Percentiles rank a stretch among this genome's conserved stretches.
These are phyloP conservation scores for Cytospora schulzeri DNA, from an alignment of 2,329 filamentous ascomycete genomes.

Conservation along the genomic window DNA sequence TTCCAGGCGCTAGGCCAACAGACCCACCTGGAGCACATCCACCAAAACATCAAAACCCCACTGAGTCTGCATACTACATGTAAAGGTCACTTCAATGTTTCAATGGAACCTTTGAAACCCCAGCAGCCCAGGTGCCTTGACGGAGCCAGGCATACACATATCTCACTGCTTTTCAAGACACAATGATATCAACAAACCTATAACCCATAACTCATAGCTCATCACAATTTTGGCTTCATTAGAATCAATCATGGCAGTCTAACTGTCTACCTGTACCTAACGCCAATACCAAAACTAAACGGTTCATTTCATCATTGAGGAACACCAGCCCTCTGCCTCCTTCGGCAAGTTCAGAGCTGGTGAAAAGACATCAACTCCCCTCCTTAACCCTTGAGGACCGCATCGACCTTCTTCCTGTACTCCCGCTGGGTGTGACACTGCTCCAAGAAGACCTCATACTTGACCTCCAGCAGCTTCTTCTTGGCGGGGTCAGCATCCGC, in stretches of 20 bases:
- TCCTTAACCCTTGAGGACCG: constrained; percentile 44
- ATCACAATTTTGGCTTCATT: neutral
- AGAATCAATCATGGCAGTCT: neutral
- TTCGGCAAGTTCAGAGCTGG: neutral
- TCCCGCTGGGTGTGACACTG: constrained; percentile 83
- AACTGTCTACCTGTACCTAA: neutral
- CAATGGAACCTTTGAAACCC: neutral
- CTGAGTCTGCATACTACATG: too few species aligned
- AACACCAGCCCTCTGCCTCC: neutral
- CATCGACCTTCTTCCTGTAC: constrained; percentile 79
- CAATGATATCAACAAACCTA: neutral
- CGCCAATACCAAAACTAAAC: neutral
- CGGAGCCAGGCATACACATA: too few species aligned
- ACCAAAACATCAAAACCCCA: neutral
- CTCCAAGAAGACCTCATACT: constrained; percentile 95
- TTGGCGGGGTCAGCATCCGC: constrained; percentile 72
- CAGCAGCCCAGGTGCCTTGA: too few species aligned
- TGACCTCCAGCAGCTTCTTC: constrained; percentile 79
- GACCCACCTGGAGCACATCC: neutral
- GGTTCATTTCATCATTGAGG: neutral
- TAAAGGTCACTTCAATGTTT: neutral
- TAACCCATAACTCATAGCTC: neutral
- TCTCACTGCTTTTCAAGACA: neutral
- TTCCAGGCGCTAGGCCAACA: constrained; percentile 1
- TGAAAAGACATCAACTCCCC: neutral